Percentiles rank a stretch among this genome's conserved stretches.
These are phyloP conservation scores for Bruguiera hainesii DNA, from an alignment of 441 rosid species.

Conservation along the genomic window DNA sequence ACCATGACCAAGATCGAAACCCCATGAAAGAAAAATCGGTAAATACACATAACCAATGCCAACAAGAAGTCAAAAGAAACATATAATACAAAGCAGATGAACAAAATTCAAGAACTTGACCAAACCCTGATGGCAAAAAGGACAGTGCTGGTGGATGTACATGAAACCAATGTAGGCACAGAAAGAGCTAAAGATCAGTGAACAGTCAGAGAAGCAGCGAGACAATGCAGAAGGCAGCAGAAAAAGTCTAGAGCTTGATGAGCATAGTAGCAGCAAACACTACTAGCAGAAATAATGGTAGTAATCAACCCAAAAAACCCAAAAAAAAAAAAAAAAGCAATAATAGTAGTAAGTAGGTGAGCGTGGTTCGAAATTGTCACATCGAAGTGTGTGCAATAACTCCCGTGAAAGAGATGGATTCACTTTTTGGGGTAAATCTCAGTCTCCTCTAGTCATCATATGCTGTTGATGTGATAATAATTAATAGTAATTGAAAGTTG, in stretches of 20 bases:
- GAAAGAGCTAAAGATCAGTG: too few relatives aligned
- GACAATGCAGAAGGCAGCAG: background rate
- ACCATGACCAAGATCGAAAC: conserved; percentile 2
- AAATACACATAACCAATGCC: background rate
- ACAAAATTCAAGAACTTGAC: conserved; percentile 1
- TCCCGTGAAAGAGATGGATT: conserved; percentile 13
- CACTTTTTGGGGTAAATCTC: conserved; percentile 1
- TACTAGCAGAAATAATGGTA: background rate
- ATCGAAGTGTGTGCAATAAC: conserved; percentile 4
- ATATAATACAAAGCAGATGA: background rate
- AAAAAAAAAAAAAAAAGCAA: too few relatives aligned
- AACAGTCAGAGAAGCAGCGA: too few relatives aligned
- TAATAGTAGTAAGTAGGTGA: conserved; percentile 10
- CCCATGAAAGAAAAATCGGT: background rate
- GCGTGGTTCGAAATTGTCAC: background rate
- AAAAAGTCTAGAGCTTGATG: background rate
- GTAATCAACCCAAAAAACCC: too few relatives aligned
- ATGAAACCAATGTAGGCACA: background rate
- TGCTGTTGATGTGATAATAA: too few relatives aligned
- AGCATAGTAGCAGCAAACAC: too few relatives aligned
- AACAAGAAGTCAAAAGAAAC: background rate
- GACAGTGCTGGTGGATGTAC: background rate
- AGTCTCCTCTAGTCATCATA: too few relatives aligned
- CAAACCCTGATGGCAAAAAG: background rate
- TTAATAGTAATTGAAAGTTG: too few relatives aligned